Evolutionary conservation across 768 basidiomycete species (phyloP), one percentile per base, ranked within the genome.

Genomic region (Podaxis sp.): DNA sequence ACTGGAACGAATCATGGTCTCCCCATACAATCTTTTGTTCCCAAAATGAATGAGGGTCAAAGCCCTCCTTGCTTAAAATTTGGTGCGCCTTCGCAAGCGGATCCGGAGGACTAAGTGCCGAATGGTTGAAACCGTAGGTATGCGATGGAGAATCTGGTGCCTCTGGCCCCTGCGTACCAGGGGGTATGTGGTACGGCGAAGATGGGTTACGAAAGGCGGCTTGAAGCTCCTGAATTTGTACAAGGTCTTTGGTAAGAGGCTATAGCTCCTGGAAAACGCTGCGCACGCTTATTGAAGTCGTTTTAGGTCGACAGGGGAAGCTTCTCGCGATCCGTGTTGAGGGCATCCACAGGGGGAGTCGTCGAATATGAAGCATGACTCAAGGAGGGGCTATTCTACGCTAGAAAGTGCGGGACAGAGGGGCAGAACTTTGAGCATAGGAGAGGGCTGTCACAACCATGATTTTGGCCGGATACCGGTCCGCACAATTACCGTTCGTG

Each of bases 21-120:
- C 91, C 91, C 90, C 90, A 92, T 0, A 81, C 85, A n/a, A 93
- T 82, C 13, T 75, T 76, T 69, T 92, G 90, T 69, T 91, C 88
- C 87, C 87, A 91, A 60, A 92, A 86, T n/a, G 87, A 89, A 28
- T 72, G 66, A 2, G 84, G 79, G 69, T 91, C 87, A 64, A 84
- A 85, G 0, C 88, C 87, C 17, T 66, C 78, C 69, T 28, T 65
- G 11, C 72, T 67, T 24, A 90, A 70, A 63, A 77, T 77, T 28
- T 68, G 66, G 36, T 74, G 74, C 1, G 83, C 88, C 52, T 80
- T 76, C 38, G 74, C 73, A 8, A 77, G 62, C 61, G 68, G 67
- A 49, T 48, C 33, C 13, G 33, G 17, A 39, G 61, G 33, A 28
- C 22, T 62, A 12, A 60, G 63, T 2, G 39, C 57, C 57, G 65